Conservation (phyloP, 2,329 filamentous ascomycete genomes). For the Teratosphaeria gauchensis region DNA sequence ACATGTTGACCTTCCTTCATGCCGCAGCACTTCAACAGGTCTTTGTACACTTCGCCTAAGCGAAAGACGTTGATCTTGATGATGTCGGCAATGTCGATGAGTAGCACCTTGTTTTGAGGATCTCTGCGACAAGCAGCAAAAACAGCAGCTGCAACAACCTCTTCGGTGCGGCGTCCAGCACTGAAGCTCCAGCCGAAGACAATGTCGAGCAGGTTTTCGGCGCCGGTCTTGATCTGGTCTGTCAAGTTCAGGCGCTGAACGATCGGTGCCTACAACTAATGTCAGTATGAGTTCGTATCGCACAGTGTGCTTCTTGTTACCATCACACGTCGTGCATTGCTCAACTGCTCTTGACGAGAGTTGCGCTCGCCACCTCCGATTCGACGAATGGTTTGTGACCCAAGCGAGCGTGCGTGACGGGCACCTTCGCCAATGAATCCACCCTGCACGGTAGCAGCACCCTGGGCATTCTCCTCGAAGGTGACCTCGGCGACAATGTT, state of each 20-base stretch:
- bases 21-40: conserved; percentile 54
- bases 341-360: conserved; percentile 49
- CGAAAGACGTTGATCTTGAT: conserved; percentile 82
- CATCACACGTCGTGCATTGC: conserved; percentile 34
- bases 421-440: conserved; percentile 80
- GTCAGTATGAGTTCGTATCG: too few species aligned
- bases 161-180: conserved; percentile 74
- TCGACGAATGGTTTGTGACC: conserved; percentile 35
- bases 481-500: conserved; percentile 88
- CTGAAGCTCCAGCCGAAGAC: conserved; percentile 57
- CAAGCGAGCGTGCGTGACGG: conserved; percentile 59
- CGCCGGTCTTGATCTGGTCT: conserved; percentile 28
- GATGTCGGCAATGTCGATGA: conserved; percentile 90
- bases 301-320: too few species aligned
- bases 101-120: conserved; percentile 68
- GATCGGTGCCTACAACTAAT: conserved; percentile 16
- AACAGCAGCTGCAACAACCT: conserved; percentile 81
- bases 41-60: conserved; percentile 82
- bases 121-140: conserved; percentile 80
- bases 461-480: conserved; percentile 78
- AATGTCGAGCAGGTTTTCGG: conserved; percentile 34
- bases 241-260: conserved; percentile 30
- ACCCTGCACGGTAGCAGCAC: conserved; percentile 83
- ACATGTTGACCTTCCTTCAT: conserved; percentile 26
- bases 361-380: conserved; percentile 36